Evolutionary conservation across 2,329 filamentous ascomycete genomes (phyloP).

Genomic region (Xylariaceae sp.): DNA sequence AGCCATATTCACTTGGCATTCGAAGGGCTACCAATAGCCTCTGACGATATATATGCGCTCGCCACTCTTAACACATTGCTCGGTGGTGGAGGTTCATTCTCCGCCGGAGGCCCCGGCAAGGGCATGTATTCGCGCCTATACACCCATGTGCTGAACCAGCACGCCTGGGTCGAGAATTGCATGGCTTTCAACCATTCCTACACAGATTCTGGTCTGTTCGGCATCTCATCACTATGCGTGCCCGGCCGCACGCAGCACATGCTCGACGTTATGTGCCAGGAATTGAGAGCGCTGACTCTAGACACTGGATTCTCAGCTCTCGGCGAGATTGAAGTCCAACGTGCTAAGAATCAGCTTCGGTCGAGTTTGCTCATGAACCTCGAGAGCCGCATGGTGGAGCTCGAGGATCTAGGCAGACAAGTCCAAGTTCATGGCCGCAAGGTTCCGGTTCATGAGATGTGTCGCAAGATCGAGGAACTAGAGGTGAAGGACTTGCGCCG

Average conservation of each 20-base stretch:
- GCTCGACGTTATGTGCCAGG: conserved; percentile 93
- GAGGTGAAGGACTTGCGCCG: conserved; percentile 76
- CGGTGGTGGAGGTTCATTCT: conserved; percentile 93
- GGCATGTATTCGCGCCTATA: conserved; percentile 98
- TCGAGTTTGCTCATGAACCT: conserved; percentile 94
- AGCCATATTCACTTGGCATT: conserved; percentile 96
- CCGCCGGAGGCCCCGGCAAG: conserved; percentile 92
- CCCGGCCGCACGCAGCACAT: conserved; percentile 75
- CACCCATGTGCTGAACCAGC: conserved; percentile 95
- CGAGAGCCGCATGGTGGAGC: conserved; percentile 93
- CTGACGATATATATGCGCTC: conserved; percentile 91
- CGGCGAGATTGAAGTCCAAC: conserved; percentile 72
- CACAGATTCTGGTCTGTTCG: conserved; percentile 91
- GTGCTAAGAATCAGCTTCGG: conserved; percentile 95
- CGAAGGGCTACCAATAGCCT: conserved; percentile 86
- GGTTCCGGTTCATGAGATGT: conserved; percentile 92
- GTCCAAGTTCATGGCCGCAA: conserved; percentile 96
- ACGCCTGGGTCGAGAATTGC: conserved; percentile 96
- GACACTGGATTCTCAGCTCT: conserved; percentile 72
- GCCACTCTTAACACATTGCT: conserved; percentile 94
- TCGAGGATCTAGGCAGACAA: conserved; percentile 91
- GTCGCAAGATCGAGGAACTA: conserved; percentile 74
- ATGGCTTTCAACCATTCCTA: conserved; percentile 97
- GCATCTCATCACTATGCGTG: conserved; percentile 82
- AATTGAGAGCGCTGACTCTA: conserved; percentile 73